Percentiles rank a stretch among this genome's conserved stretches.
phyloP scores from a whole-genome alignment of 352 stramenopile genomes.

The Plasmopara halstedii region DNA sequence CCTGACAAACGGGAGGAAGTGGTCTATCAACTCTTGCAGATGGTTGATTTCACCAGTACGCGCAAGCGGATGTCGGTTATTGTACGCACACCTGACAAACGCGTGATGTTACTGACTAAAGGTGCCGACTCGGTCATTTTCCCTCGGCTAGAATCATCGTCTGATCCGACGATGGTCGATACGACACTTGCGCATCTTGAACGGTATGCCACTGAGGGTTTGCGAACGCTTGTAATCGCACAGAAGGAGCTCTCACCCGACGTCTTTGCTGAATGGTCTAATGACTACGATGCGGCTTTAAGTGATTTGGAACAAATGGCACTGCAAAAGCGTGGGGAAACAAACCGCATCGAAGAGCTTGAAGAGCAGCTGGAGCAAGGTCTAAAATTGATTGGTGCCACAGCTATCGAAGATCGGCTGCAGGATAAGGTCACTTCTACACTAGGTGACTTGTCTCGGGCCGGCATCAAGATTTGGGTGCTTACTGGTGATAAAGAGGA shows the following conservation, averaged over 20 bases:
- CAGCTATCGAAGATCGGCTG: conserved; percentile 75
- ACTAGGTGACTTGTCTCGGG: conserved; percentile 61
- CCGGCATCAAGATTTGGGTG: conserved; percentile 83
- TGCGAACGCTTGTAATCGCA: conserved; percentile 86
- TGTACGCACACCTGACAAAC: conserved; percentile 69
- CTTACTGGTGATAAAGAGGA: conserved; percentile 91
- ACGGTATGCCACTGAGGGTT: conserved; percentile 74
- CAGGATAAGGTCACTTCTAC: conserved; percentile 72
- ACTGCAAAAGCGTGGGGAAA: conserved; percentile 43
- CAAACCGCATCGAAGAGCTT: conserved; percentile 72
- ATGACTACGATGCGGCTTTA: conserved; percentile 65
- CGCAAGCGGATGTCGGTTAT: conserved; percentile 98
- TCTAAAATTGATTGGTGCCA: conserved; percentile 67
- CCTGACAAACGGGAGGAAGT: conserved; percentile 31
- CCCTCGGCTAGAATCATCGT: conserved; percentile 28
- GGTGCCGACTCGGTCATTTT: conserved; percentile 83
- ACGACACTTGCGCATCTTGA: conserved; percentile 75
- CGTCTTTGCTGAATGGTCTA: conserved; percentile 64
- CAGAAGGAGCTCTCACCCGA: conserved; percentile 66
- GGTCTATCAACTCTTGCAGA: conserved; percentile 86
- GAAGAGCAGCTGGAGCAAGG: conserved; percentile 72
- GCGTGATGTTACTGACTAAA: conserved; percentile 72
- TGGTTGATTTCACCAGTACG: conserved; percentile 98
- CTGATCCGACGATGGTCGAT: conserved; percentile 29
- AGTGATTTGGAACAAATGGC: conserved; percentile 65